phyloP scores from a whole-genome alignment of 1,284 basidiomycete species.

The Ceratobasidium sp. region DNA sequence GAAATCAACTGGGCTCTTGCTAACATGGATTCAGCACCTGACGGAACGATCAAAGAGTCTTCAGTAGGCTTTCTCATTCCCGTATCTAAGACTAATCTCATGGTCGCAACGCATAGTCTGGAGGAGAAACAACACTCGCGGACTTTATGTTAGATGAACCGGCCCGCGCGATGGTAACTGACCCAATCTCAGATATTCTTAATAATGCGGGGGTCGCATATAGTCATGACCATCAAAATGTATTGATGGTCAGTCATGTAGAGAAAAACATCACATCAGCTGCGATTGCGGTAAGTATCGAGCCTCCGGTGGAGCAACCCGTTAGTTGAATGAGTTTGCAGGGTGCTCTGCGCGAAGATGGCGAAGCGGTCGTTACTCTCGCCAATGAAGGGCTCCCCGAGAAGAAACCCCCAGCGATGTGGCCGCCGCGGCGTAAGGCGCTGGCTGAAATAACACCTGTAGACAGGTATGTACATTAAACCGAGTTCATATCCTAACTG shows the following conservation, averaged over 20 bases:
- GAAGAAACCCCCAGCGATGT: constrained; percentile 24
- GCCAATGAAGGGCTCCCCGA: constrained; percentile 41
- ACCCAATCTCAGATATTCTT: constrained; percentile 37
- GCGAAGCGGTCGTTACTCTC: constrained; percentile 31
- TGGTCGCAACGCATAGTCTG: not conserved
- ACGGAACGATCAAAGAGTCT: constrained; percentile 39
- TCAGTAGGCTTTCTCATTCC: constrained; percentile 2
- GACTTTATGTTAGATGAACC: constrained; percentile 43
- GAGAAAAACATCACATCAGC: constrained; percentile 43
- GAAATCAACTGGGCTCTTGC: constrained; percentile 84
- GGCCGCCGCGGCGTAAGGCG: constrained; percentile 38
- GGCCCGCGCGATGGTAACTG: not conserved
- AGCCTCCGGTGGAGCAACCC: not conserved
- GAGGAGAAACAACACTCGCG: constrained; percentile 9
- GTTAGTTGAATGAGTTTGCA: not conserved
- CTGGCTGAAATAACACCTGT: not conserved
- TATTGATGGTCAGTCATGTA: constrained; percentile 40
- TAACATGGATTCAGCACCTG: constrained; percentile 64
- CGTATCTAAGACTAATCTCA: not conserved
- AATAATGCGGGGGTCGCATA: constrained; percentile 42
- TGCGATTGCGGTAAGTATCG: constrained; percentile 35
- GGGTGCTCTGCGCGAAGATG: constrained; percentile 27
- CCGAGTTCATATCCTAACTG: too few relatives aligned
- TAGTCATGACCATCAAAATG: constrained; percentile 43
- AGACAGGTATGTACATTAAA: constrained; percentile 6